A percentile compares a stretch with the other conserved stretches of the same genome.
phyloP scores from a whole-genome alignment of 2,329 filamentous ascomycete genomes.

The Xylariaceae sp. region DNA sequence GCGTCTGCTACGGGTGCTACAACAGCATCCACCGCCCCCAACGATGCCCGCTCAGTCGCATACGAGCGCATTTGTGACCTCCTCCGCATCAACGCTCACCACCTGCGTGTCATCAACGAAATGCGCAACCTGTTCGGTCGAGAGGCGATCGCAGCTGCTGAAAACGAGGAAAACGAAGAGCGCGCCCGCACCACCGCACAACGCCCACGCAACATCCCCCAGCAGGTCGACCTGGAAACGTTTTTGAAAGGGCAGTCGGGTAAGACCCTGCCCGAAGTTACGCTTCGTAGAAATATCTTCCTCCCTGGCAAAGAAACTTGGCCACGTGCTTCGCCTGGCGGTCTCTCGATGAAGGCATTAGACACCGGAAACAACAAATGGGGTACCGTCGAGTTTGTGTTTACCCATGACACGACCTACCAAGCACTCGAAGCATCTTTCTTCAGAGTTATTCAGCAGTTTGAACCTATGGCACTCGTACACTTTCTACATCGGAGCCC shows the following conservation, averaged over 20 bases:
- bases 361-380: conserved; percentile 34
- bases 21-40: conserved; percentile 2
- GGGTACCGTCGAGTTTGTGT: conserved; percentile 71
- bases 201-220: conserved; percentile 36
- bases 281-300: conserved; percentile 75
- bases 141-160: conserved; percentile 55
- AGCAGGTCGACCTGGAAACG: conserved; percentile 57
- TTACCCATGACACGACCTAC: conserved; percentile 73
- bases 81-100: conserved; percentile 57
- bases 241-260: conserved; percentile 55
- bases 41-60: conserved; percentile 13
- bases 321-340: conserved; percentile 76
- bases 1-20: conserved; percentile 13
- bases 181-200: conserved; percentile 31
- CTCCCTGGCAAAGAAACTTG: conserved; percentile 85
- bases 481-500: conserved; percentile 71
- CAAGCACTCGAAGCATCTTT: conserved; percentile 74
- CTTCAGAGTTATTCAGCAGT: conserved; percentile 75
- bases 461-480: conserved; percentile 79
- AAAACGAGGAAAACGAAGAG: conserved; percentile 48
- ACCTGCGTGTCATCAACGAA: conserved; percentile 85
- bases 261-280: conserved; percentile 66
- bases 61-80: conserved; percentile 40
- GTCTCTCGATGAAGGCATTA: conserved; percentile 73
- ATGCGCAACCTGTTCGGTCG: conserved; percentile 67